Base-by-base conservation (phyloP, 495 filamentous ascomycete genomes). In the Ascobolus immersus region DNA sequence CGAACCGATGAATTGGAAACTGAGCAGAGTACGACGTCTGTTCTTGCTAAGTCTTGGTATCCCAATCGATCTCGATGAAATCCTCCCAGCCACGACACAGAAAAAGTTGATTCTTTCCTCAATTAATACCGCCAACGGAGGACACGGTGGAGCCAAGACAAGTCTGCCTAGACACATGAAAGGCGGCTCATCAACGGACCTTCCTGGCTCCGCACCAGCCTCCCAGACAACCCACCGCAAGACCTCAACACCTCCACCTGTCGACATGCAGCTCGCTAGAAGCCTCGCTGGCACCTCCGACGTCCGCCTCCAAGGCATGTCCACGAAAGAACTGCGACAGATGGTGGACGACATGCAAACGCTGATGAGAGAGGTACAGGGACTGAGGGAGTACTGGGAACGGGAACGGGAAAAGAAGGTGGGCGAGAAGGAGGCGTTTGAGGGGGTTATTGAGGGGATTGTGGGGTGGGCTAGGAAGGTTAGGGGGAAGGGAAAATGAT, bases 21-120 rank as follows among this genome's bases (percentile, higher is more conserved):
- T 89, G 36, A 91, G 78, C 31, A 80, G 84, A 33, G 94, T 93
- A 47, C 77, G 86, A 34, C 76, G 86, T 7, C 67, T 94, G 24
- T 99, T 99, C 53, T 68, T 99, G 21, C 86, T 99, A 24, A 90
- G 78, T 8, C 65, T 99, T 3, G 86, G 86, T 11, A 86, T 99
- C 1, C 86, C 86, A 4, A 73, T 99, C 30, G 86, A 99, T 43
- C 62, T 99, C 2, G 86, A 99, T 52, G 86, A 94, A 56, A 93
- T 94, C 39, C 65, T 94, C 13, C 86, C 86, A 2, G 77, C 82
- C 2, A 84, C 77, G 22, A 93, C 92, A 54, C 89, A 94, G 49
- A 94, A 94, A 62, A 92, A 94, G 45, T 71, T 99, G 17, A 63
- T 99, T 13, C 64, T 99, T 3, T 89, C 86, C 5, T 86, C 77